Conservation (phyloP, 306 rosid genomes). For the Sophora flavescens region DNA sequence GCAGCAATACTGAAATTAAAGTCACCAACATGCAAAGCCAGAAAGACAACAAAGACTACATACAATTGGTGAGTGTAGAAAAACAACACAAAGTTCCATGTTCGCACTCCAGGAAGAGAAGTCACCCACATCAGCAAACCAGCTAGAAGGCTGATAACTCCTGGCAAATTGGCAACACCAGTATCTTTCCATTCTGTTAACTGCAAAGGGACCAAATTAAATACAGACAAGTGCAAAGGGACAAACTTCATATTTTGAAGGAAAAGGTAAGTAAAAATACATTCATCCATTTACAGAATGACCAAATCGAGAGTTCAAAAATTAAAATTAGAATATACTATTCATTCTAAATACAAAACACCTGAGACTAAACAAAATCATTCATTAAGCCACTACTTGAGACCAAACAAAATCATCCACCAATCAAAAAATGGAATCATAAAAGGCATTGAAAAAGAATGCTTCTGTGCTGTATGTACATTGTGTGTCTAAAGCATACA, state of each 20-base stretch:
- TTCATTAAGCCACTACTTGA: neutral
- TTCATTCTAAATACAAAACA: neutral
- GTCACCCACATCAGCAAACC: constrained; percentile 96
- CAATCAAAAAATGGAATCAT: neutral
- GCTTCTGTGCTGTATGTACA: too few species aligned
- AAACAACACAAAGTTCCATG: constrained; percentile 80
- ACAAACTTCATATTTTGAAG: neutral
- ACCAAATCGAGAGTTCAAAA: too few species aligned
- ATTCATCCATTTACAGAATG: neutral
- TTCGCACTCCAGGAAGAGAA: constrained; percentile 82
- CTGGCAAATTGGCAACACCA: constrained; percentile 78
- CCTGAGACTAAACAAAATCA: constrained; percentile 4
- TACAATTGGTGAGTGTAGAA: constrained; percentile 95
- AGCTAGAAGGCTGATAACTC: constrained; percentile 80
- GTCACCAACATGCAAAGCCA: constrained; percentile 94
- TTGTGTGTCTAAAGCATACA: constrained; percentile 10
- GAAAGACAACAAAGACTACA: constrained; percentile 69
- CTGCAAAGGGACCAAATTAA: constrained; percentile 55
- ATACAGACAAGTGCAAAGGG: constrained; percentile 5
- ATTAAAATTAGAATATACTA: too few species aligned
- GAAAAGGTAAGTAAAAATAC: neutral
- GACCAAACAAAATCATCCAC: too few species aligned
- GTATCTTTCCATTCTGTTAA: constrained; percentile 70
- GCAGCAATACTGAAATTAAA: constrained; percentile 72
- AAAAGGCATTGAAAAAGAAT: too few species aligned